These are phyloP conservation scores for Vigna reflexopilosa DNA, from an alignment of 306 rosid species.

Conservation along the genomic window DNA sequence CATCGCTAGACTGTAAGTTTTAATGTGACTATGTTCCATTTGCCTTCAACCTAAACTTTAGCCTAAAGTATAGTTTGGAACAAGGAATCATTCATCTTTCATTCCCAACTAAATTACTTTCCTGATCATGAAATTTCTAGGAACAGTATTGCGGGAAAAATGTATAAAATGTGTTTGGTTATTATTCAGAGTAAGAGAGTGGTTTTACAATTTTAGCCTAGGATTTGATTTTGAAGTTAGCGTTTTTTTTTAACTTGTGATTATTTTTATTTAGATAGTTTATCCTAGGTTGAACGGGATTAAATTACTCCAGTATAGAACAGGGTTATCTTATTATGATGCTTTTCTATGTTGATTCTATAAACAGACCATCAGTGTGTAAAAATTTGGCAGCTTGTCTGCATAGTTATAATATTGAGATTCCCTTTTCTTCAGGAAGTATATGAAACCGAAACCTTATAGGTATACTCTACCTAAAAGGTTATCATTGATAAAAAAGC, in stretches of 20 bases:
- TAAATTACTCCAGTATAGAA: neutral
- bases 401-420: neutral
- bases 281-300: neutral
- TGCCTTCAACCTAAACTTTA: neutral
- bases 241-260: neutral
- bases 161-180: neutral
- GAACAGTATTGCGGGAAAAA: neutral
- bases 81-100: neutral
- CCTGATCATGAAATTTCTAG: neutral
- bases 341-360: neutral
- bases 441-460: neutral
- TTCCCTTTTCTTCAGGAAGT: neutral
- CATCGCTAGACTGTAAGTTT: neutral
- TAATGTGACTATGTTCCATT: neutral
- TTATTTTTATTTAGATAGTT: neutral
- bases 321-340: constrained; percentile 3
- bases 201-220: neutral
- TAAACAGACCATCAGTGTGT: neutral
- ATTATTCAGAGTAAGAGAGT: neutral
- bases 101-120: constrained; percentile 1
- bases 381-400: neutral
- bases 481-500: constrained; percentile 5
- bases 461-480: neutral
- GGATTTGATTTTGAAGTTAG: neutral
- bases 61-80: neutral